A percentile compares a stretch with the other conserved stretches of the same genome.
These are phyloP conservation scores for Komagataella phaffii DNA, from an alignment of 805 yeast species.

Conservation along the genomic window DNA sequence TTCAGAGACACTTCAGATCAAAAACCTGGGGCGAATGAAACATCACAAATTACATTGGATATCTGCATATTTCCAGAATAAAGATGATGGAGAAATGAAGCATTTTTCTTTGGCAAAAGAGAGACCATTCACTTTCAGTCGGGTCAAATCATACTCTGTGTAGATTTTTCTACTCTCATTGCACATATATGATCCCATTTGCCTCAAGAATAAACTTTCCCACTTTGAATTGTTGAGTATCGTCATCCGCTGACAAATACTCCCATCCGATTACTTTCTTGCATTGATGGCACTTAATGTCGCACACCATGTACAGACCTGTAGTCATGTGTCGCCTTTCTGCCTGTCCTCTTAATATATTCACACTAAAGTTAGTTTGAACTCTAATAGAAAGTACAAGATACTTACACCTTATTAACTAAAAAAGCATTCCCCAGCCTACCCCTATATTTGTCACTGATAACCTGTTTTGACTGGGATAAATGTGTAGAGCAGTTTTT, in stretches of 20 bases:
- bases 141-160: conserved; percentile 31
- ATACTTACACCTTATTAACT: conserved; percentile 27
- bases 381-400: no score
- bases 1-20: conserved; percentile 47
- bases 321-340: conserved; percentile 35
- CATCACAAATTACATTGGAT: conserved; percentile 69
- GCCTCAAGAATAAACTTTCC: conserved; percentile 44
- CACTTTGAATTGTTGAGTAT: conserved; percentile 42
- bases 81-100: conserved; percentile 39
- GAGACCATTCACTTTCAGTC: conserved; percentile 64
- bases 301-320: conserved; percentile 44
- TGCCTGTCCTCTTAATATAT: conserved; percentile 9
- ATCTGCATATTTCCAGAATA: conserved; percentile 41
- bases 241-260: conserved; percentile 33
- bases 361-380: conserved; percentile 7
- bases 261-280: conserved; percentile 47
- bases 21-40: conserved; percentile 43
- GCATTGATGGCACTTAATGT: conserved; percentile 44
- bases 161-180: not conserved
- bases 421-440: conserved; percentile 44
- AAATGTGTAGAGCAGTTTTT: conserved; percentile 16
- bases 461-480: conserved; percentile 14
- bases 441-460: conserved; percentile 32
- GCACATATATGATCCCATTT: conserved; percentile 1
- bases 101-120: conserved; percentile 55